Base-by-base conservation (phyloP, 116 monocot species). In the Phalaenopsis hybrid region DNA sequence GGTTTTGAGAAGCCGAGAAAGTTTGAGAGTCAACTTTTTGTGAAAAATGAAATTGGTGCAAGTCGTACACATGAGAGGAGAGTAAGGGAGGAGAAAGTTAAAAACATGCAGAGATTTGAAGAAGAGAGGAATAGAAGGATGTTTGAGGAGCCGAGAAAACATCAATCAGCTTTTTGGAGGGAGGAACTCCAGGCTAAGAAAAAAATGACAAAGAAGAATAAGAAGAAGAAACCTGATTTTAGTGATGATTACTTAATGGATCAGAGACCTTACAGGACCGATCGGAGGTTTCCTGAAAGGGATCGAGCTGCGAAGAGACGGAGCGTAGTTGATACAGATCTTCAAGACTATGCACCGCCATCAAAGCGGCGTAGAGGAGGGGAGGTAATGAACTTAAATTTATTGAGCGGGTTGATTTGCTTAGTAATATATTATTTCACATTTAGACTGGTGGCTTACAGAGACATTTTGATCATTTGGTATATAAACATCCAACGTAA, bases 291-390 rank as follows among this genome's bases (percentile, higher is more conserved):
- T 37, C 84, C 91, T 67, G 96, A 97, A 84, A 84, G 96, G 77
- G 91, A 90, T 50, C 86, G 92, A 61, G 85, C 90, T 70, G 88
- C 83, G 45, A 98, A 94, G 85, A 87, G 88, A 75, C 88, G 88
- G 13, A 34, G 91, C 57, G 34, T 86, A 9, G 83, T 81, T 84
- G 93, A 94, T 79, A 45, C 91, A 59, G 92, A 52, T 37, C 45
- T 79, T 33, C 43, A 83, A 67, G 97, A 93, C 70, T 84, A 91
- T 85, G 86, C 86, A 44, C 89, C 85, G 45, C 87, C 79, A 82
- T 81, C 87, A 67, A 98, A 98, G 74, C 87, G 97, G 5, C 95
- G 93, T 20, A 88, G 90, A 82, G 93, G 93, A 87, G 95, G 89
- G 76, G 95, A 98, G 95, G 98, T 94, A 84, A 45, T 28, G 28